Percentiles rank a stretch among this genome's conserved stretches.
Evolutionary conservation across 2,329 filamentous ascomycete genomes (phyloP).

Genomic region (Daldinia sp.): DNA sequence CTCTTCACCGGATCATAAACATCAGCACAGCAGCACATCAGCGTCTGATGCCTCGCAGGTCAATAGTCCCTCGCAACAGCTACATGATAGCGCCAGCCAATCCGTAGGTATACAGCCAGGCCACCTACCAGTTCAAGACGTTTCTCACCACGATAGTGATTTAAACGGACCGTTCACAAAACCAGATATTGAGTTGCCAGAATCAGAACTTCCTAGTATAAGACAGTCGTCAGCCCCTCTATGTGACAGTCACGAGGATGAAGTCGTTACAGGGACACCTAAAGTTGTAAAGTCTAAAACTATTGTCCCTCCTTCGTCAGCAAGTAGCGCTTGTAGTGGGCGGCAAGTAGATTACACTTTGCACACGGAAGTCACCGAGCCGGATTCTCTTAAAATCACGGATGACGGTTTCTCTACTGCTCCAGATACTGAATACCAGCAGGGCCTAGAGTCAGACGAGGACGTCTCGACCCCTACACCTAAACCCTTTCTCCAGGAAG

Average conservation of each 20-base stretch:
- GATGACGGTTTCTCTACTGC: conserved; percentile 30
- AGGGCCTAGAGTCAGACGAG: conserved; percentile 18
- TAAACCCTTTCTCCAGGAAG: conserved; percentile 13
- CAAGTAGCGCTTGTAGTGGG: conserved; percentile 60
- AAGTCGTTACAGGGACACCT: conserved; percentile 46
- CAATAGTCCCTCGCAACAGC: conserved; percentile 50
- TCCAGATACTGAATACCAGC: conserved; percentile 21
- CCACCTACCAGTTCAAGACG: conserved; percentile 18
- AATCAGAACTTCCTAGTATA: conserved; percentile 15
- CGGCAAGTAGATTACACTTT: conserved; percentile 62
- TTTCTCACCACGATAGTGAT: conserved; percentile 6
- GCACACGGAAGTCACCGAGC: conserved; percentile 50
- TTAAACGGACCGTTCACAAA: conserved; percentile 8
- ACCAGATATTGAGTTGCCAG: conserved; percentile 3
- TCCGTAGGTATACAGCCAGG: conserved; percentile 29
- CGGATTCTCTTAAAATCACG: conserved; percentile 46
- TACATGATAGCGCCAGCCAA: conserved; percentile 47
- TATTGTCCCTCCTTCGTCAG: conserved; percentile 53
- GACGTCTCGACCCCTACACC: conserved; percentile 35
- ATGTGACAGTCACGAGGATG: conserved; percentile 37
- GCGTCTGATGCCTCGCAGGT: conserved; percentile 47
- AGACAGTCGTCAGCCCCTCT: conserved; percentile 39
- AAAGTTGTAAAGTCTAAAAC: conserved; percentile 51
- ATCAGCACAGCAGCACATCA: conserved; percentile 36
- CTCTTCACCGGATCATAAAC: conserved; percentile 41